A percentile compares a stretch with the other conserved stretches of the same genome.
These are phyloP conservation scores for Monosporascus ibericus DNA, from an alignment of 2,329 filamentous ascomycete genomes.

Conservation along the genomic window DNA sequence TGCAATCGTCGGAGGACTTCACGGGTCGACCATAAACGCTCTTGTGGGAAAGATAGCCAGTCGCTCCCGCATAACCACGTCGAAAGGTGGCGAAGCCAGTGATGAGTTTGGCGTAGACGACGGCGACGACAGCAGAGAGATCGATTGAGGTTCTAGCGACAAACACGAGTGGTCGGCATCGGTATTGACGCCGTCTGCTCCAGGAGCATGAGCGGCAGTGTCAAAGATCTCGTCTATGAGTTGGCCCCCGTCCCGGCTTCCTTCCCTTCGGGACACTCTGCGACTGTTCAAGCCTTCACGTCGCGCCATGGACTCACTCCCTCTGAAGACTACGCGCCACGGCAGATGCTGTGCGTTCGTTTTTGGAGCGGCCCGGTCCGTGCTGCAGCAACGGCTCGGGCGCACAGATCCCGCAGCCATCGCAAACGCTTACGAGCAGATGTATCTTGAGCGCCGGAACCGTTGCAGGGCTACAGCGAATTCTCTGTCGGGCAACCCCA, in stretches of 20 bases:
- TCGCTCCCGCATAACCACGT: background rate
- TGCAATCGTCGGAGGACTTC: slow-evolving; percentile 5
- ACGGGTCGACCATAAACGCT: slow-evolving; percentile 2
- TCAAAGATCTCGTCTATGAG: background rate
- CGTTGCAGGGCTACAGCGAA: slow-evolving; percentile 6
- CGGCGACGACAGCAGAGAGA: background rate
- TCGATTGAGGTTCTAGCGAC: background rate
- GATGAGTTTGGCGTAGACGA: background rate
- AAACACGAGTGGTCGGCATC: background rate
- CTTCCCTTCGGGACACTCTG: slow-evolving; percentile 3
- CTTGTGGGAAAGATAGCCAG: slow-evolving; percentile 6
- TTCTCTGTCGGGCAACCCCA: slow-evolving; percentile 9
- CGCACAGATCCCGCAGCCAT: background rate
- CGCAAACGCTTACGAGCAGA: slow-evolving; percentile 8
- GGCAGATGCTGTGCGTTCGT: background rate
- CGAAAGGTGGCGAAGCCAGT: background rate
- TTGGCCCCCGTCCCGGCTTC: background rate
- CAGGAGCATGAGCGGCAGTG: background rate
- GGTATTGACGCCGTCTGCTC: background rate
- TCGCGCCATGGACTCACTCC: slow-evolving; percentile 6
- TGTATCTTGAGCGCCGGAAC: slow-evolving; percentile 10
- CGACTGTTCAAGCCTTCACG: slow-evolving; percentile 7
- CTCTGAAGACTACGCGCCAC: background rate
- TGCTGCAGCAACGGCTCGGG: slow-evolving; percentile 2
- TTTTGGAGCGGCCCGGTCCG: slow-evolving; percentile 1